These are phyloP conservation scores for Candolleomyces aberdarensis DNA, from an alignment of 768 basidiomycete genomes.

Conservation along the genomic window DNA sequence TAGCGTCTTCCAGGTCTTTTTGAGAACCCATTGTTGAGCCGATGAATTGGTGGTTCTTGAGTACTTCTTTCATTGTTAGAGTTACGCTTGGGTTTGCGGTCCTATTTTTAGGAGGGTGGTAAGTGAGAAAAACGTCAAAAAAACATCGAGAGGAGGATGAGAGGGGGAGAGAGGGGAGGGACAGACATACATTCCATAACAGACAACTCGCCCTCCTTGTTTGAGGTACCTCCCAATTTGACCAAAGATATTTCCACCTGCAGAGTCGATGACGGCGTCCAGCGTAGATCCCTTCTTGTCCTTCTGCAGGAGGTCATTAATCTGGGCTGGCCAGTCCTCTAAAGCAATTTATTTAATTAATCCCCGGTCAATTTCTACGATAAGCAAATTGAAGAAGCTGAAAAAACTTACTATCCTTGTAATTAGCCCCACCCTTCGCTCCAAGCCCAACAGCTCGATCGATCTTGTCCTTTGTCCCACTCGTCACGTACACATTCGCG, in stretches of 20 bases:
- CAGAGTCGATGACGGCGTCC: constrained; percentile 68
- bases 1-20: constrained; percentile 69
- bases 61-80: constrained; percentile 76
- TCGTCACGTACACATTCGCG: constrained; percentile 81
- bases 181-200: constrained; percentile 60
- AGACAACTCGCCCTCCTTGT: constrained; percentile 55
- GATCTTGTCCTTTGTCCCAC: constrained; percentile 68
- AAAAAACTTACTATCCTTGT: constrained; percentile 55
- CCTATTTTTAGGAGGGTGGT: constrained; percentile 33
- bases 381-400: not conserved
- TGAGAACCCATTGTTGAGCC: constrained; percentile 86
- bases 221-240: constrained; percentile 49
- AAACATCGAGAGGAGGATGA: constrained; percentile 1
- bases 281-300: constrained; percentile 31
- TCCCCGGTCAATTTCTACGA: too few species aligned
- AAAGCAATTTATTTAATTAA: not conserved
- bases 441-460: constrained; percentile 62
- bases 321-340: constrained; percentile 53
- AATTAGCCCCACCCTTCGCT: constrained; percentile 74
- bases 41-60: constrained; percentile 70
- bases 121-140: not conserved
- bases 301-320: constrained; percentile 40
- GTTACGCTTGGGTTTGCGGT: constrained; percentile 55
- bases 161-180: not conserved
- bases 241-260: constrained; percentile 61